Conservation (phyloP, 2,329 filamentous ascomycete genomes). For the Pestalotiopsis sp. region DNA sequence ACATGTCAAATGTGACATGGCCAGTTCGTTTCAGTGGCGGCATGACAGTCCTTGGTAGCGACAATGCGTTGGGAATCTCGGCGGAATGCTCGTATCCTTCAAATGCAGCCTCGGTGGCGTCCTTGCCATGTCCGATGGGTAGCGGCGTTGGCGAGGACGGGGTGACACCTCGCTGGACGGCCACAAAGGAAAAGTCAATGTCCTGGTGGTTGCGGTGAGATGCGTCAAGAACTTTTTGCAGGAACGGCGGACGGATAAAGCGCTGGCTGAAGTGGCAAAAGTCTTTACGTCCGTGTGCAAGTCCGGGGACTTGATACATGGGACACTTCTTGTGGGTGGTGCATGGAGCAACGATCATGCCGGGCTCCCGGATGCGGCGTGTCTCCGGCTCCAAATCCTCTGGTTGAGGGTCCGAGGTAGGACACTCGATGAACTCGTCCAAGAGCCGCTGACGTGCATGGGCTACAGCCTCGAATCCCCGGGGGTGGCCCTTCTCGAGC, state of each 20-base stretch:
- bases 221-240: slow-evolving; percentile 75
- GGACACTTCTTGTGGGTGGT: slow-evolving; percentile 89
- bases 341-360: slow-evolving; percentile 74
- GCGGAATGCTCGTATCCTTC: slow-evolving; percentile 65
- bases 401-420: slow-evolving; percentile 31
- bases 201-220: slow-evolving; percentile 83
- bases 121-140: slow-evolving; percentile 46
- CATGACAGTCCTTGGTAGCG: slow-evolving; percentile 77
- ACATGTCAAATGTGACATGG: slow-evolving; percentile 88
- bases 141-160: slow-evolving; percentile 18
- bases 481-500: slow-evolving; percentile 87
- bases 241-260: slow-evolving; percentile 80
- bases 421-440: slow-evolving; percentile 60
- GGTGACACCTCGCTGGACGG: slow-evolving; percentile 76
- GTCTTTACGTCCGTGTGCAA: slow-evolving; percentile 77
- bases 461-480: slow-evolving; percentile 90
- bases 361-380: slow-evolving; percentile 54
- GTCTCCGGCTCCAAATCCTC: slow-evolving; percentile 44
- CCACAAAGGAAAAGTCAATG: slow-evolving; percentile 86
- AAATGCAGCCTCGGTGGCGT: slow-evolving; percentile 69
- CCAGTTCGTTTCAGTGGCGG: slow-evolving; percentile 85
- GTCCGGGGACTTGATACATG: slow-evolving; percentile 78
- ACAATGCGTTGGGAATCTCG: slow-evolving; percentile 57
- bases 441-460: slow-evolving; percentile 81
- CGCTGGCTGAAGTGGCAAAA: slow-evolving; percentile 91